Percentiles rank a stretch among this genome's conserved stretches.
Conservation (phyloP, 164 flowering plant genomes). For the Vitis amurensis region DNA sequence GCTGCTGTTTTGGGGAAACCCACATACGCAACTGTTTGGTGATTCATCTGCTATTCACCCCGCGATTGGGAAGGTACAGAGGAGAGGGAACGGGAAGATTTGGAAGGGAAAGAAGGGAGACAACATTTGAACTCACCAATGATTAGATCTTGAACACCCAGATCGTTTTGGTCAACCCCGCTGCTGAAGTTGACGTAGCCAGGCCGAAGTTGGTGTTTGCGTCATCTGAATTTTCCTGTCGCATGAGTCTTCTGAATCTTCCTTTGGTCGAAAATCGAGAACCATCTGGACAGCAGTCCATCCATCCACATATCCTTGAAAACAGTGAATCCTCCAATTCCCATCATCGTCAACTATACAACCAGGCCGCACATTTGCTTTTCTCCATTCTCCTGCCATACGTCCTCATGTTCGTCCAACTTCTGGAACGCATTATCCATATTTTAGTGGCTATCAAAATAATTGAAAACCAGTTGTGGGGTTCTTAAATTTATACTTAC, state of each 20-base stretch:
- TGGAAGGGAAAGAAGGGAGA: too few species aligned
- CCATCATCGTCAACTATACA: constrained; percentile 61
- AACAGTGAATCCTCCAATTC: constrained; percentile 49
- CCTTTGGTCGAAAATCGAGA: constrained; percentile 39
- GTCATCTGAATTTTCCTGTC: constrained; percentile 25
- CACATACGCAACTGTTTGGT: too few species aligned
- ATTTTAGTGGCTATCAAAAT: constrained; percentile 34
- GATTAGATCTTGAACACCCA: constrained; percentile 10
- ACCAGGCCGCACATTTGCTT: constrained; percentile 4
- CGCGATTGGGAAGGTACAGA: too few species aligned
- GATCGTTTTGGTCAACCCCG: constrained; percentile 24
- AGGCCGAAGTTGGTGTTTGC: constrained; percentile 31
- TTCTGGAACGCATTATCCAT: constrained; percentile 4
- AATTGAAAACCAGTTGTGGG: constrained; percentile 25
- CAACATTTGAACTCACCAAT: constrained; percentile 37
- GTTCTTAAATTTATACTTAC: constrained; percentile 33
- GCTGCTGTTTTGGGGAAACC: too few species aligned
- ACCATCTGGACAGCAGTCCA: constrained; percentile 63
- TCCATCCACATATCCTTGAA: constrained; percentile 8
- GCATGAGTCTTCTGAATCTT: constrained; percentile 23
- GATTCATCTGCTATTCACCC: too few species aligned
- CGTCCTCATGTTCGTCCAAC: constrained; percentile 30
- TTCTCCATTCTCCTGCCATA: constrained; percentile 15
- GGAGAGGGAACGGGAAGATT: too few species aligned
- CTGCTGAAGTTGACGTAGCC: constrained; percentile 62